phyloP scores from a whole-genome alignment of 2,329 filamentous ascomycete genomes.

The Cladophialophora psammophila region DNA sequence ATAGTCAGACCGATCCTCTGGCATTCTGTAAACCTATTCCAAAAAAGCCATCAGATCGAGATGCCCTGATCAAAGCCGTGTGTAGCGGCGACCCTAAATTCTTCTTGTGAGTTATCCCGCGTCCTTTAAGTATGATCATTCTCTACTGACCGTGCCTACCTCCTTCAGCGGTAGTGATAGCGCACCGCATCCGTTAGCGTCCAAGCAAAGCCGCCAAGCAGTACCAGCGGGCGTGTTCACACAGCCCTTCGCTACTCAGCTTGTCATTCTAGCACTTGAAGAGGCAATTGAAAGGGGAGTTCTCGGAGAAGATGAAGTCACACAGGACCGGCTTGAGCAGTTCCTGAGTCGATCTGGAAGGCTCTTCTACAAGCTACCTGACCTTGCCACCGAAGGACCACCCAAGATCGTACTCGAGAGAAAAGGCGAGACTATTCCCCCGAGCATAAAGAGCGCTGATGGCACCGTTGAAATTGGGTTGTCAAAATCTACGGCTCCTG shows the following conservation, averaged over 20 bases:
- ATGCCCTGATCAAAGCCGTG: constrained; percentile 72
- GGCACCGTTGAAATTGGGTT: constrained; percentile 60
- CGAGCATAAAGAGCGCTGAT: constrained; percentile 62
- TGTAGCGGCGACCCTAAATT: constrained; percentile 65
- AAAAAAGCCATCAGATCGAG: constrained; percentile 74
- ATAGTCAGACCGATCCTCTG: constrained; percentile 75
- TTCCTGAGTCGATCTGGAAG: constrained; percentile 67
- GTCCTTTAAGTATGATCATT: not conserved
- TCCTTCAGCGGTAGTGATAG: constrained; percentile 64
- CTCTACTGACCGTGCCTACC: not conserved
- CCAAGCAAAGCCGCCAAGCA: constrained; percentile 52
- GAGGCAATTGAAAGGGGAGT: constrained; percentile 62
- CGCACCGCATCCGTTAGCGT: constrained; percentile 68
- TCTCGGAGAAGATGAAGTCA: constrained; percentile 62
- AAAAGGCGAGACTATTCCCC: constrained; percentile 62
- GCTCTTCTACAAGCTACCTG: constrained; percentile 60
- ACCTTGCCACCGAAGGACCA: constrained; percentile 52
- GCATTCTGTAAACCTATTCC: constrained; percentile 80
- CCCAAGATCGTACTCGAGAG: constrained; percentile 65
- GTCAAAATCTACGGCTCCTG: constrained; percentile 10
- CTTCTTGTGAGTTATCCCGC: constrained; percentile 59
- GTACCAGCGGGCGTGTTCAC: constrained; percentile 68
- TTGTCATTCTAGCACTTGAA: constrained; percentile 66
- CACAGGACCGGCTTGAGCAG: constrained; percentile 60
- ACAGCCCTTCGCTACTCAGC: constrained; percentile 65